Evolutionary conservation across 768 basidiomycete genomes (phyloP), one percentile per base, ranked within the genome.

Genomic region (Cystobasidium onofrii): DNA sequence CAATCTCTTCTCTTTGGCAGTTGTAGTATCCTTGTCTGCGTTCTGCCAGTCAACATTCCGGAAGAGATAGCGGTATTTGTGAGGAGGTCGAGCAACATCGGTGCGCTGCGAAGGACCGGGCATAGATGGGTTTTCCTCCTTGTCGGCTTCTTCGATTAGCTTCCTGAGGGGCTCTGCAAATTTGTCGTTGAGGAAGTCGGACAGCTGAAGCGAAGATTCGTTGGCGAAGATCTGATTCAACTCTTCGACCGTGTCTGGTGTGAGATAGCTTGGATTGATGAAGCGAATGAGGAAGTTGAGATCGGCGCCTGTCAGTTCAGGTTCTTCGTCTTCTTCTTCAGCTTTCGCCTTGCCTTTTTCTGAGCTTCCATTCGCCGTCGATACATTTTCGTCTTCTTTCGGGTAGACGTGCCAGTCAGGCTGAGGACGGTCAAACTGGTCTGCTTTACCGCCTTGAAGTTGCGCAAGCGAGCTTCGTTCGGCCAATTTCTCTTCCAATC

Each of bases 51-150:
- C 43, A 1, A 73, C 17, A 1, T 62, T 81, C 31, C 94, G 87
- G 1, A 85, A 84, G 81, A 90, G 89, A 84, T 93, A 97, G 39
- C 95, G 90, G 86, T 91, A 91, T 80, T 94, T 92, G 81, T 94
- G 92, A 33, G 95, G 92, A 0, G 95, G 95, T 1, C 94, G 92
- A 78, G 86, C 87, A 79, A 90, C 77, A 17, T 27, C 57, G 27
- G 57, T 29, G 13, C 57, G 57, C 33, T 60, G 27, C 57, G 57
- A 60, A 6, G 57, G 25, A 13, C 57, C 57, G 23, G 57, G 57
- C 57, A 60, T 60, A 25, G 29, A 29, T 25, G 46, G 57, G 36
- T 76, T 64, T 65, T 74, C 90, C 7, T 82, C 81, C 10, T 80
- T 79, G 80, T 95, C 90, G 4, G 85, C 83, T 50, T 86, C 86